Evolutionary conservation across 768 basidiomycete genomes (phyloP), one percentile per base, ranked within the genome.

Genomic region (Crucibulum laeve): DNA sequence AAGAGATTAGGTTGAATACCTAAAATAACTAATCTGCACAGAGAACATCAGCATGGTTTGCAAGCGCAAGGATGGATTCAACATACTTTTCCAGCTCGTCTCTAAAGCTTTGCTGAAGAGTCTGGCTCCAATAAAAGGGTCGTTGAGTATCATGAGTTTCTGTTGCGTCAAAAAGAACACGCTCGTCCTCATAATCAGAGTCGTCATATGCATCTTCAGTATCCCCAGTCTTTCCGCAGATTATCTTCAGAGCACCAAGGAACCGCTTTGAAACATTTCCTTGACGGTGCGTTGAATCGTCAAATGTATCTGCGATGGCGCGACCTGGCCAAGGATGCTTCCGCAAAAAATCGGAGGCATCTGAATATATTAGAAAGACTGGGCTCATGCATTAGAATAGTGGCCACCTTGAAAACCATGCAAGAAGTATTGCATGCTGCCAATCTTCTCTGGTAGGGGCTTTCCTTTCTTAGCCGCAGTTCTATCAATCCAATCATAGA

Each of bases 401-500:
- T 23, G 4, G 45, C 35, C 53, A 80, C 89, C 89, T 66, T 80
- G 77, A 55, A 74, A 94, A 11, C 91, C 91, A 51, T 89, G 79
- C 55, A 93, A 64, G 63, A 95, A 94, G 43, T 80, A 82, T 55
- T 95, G 92, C 80, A 92, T 84, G 53, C 86, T 89, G 5, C 92
- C 92, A 39, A 92, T 84, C 66, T 95, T 95, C 46, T 87, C 88
- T 18, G 89, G 89, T 15, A 93, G 61, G 1, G 76, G 73, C 55
- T 91, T 90, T 4, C 87, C 88, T 53, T 92, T 91, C 66, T 90
- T 92, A 7, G 76, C 76, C 3, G 79, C 87, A 56, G 68, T 87
- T 46, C 90, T 72, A 53, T 94, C 91, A 22, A 91, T 67, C 90
- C 90, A 94, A 55, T 91, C 88, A 53, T 94, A 95, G 62, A 88